Percentiles rank a stretch among this genome's conserved stretches.
These are phyloP conservation scores for Trichoderma lentiforme DNA, from an alignment of 2,329 filamentous ascomycete genomes.

Conservation along the genomic window DNA sequence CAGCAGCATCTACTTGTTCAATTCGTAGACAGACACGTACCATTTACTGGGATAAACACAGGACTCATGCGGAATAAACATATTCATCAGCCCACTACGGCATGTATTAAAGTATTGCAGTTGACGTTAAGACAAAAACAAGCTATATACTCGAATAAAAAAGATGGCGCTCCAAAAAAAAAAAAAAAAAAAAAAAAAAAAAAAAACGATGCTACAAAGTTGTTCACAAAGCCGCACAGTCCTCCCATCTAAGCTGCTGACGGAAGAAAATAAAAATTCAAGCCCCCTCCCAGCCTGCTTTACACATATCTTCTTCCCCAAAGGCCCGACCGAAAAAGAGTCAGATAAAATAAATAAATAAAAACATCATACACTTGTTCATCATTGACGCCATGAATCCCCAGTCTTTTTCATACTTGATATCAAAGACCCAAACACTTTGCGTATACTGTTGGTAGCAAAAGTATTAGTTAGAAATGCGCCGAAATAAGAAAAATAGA, in stretches of 20 bases:
- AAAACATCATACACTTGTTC: constrained; percentile 4
- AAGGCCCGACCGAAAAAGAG: neutral
- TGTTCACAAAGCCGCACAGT: neutral
- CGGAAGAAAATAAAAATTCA: neutral
- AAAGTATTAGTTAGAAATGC: neutral
- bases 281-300: neutral
- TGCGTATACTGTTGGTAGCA: neutral
- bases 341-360: neutral
- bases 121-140: neutral
- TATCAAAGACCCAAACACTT: neutral
- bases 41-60: neutral
- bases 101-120: neutral
- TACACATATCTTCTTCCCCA: neutral
- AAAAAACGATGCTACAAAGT: neutral
- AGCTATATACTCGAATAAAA: neutral
- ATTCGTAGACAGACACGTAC: neutral
- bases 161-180: neutral
- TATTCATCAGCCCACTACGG: neutral
- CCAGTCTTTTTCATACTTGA: neutral
- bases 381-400: constrained; percentile 1
- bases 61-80: neutral
- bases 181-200: neutral
- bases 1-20: neutral
- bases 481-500: neutral
- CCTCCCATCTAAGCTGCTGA: neutral